Conservation (phyloP, 2,329 filamentous ascomycete species). For the Paecilomyces dactylethromorphus region DNA sequence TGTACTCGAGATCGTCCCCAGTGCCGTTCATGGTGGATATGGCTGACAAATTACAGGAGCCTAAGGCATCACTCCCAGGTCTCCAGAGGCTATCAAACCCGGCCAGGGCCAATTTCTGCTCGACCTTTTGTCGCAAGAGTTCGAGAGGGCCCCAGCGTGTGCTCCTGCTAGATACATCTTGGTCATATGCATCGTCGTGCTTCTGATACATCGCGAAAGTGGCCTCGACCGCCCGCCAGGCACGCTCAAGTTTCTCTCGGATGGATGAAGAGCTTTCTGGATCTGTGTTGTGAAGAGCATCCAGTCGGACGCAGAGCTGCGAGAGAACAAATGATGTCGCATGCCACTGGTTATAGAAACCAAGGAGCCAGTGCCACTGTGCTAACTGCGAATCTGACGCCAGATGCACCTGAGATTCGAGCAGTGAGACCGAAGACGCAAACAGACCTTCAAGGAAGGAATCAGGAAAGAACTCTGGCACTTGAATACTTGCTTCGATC, state of each 20-base stretch:
- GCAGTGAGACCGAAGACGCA: not conserved
- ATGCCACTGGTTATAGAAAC: conserved; percentile 4
- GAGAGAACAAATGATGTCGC: conserved; percentile 1
- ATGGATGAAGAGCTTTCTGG: not conserved
- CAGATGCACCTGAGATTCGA: not conserved
- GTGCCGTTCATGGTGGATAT: not conserved
- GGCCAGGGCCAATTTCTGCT: not conserved
- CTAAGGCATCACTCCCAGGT: not conserved
- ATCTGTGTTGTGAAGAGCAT: not conserved
- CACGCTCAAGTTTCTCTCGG: not conserved
- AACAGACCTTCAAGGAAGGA: not conserved
- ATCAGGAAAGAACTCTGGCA: not conserved
- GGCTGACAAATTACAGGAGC: not conserved
- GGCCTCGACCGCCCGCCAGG: not conserved
- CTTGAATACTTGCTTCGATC: not conserved
- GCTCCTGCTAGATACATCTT: not conserved
- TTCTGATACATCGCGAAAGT: not conserved
- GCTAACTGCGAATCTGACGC: not conserved
- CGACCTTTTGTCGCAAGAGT: not conserved
- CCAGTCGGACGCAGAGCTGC: not conserved
- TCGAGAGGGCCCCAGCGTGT: not conserved
- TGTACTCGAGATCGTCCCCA: not conserved
- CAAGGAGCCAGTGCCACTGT: not conserved
- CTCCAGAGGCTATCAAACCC: not conserved
- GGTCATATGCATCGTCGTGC: not conserved